Conservation (phyloP, 345 rosid genomes). For the Kernera saxatilis region DNA sequence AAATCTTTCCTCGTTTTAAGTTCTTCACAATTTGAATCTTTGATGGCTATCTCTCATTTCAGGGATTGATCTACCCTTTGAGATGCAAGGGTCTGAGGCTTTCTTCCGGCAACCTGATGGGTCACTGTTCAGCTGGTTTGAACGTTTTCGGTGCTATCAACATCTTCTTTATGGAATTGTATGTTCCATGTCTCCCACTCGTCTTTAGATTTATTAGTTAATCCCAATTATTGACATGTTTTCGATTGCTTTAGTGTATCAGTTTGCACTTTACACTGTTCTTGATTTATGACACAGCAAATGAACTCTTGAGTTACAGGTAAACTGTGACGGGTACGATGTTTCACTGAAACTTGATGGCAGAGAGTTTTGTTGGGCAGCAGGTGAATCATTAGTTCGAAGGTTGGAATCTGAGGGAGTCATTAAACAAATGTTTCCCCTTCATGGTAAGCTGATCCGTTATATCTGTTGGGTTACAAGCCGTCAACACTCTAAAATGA, state of each 20-base stretch:
- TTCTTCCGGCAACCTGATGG: constrained; percentile 82
- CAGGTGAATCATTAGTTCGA: constrained; percentile 60
- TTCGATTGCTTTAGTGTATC: background rate
- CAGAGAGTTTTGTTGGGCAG: constrained; percentile 54
- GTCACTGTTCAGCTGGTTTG: constrained; percentile 82
- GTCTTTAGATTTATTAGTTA: background rate
- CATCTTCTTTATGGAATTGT: constrained; percentile 67
- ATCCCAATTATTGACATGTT: background rate
- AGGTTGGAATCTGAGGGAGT: constrained; percentile 63
- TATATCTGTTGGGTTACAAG: constrained; percentile 2
- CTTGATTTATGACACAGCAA: constrained; percentile 5
- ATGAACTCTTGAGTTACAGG: constrained; percentile 38
- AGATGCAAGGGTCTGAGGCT: constrained; percentile 71
- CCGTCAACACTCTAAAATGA: constrained; percentile 11
- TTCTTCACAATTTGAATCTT: background rate
- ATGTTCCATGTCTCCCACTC: constrained; percentile 22
- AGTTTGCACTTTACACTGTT: constrained; percentile 8
- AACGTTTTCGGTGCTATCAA: constrained; percentile 72
- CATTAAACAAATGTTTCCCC: constrained; percentile 70
- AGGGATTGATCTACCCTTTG: constrained; percentile 93
- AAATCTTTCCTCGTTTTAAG: background rate
- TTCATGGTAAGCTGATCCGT: constrained; percentile 55
- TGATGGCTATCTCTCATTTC: constrained; percentile 18
- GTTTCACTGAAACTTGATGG: constrained; percentile 41
- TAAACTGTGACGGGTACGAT: constrained; percentile 36